Percentiles rank a stretch among this genome's conserved stretches.
Conservation (phyloP, 2,329 filamentous ascomycete species). For the Chaetomiaceae sp. region DNA sequence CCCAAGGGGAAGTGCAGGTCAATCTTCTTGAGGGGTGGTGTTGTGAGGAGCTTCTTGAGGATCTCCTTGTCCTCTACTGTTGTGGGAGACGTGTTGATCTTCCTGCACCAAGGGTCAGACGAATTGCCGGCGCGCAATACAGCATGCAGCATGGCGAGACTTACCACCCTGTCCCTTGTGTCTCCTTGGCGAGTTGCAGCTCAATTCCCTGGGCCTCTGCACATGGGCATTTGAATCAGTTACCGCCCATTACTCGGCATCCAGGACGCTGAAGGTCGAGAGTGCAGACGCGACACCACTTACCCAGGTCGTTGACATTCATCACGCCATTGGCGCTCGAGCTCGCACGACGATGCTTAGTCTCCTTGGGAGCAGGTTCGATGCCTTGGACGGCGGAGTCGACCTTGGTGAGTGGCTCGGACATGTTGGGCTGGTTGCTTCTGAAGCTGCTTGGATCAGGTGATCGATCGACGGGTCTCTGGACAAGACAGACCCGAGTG, state of each 20-base stretch:
- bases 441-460: constrained; percentile 1
- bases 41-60: constrained; percentile 75
- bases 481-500: not conserved
- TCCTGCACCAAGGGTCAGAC: constrained; percentile 53
- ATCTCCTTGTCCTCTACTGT: constrained; percentile 77
- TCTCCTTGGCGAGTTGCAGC: constrained; percentile 72
- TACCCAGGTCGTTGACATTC: constrained; percentile 85
- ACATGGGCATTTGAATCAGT: constrained; percentile 8
- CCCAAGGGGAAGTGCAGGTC: constrained; percentile 88
- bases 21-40: constrained; percentile 86
- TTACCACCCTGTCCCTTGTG: constrained; percentile 84
- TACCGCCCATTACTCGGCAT: too few relatives aligned
- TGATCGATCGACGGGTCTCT: not conserved
- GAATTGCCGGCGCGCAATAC: not conserved
- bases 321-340: constrained; percentile 68
- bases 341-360: constrained; percentile 65
- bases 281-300: constrained; percentile 31
- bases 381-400: constrained; percentile 86
- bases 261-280: not conserved
- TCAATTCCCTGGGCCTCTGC: constrained; percentile 69
- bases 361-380: constrained; percentile 60
- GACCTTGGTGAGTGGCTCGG: constrained; percentile 72
- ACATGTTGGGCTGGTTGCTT: constrained; percentile 31
- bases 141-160: constrained; percentile 30
- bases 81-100: constrained; percentile 80